These are phyloP conservation scores for Thalassiosira delicatula DNA, from an alignment of 352 stramenopile species.

Conservation along the genomic window DNA sequence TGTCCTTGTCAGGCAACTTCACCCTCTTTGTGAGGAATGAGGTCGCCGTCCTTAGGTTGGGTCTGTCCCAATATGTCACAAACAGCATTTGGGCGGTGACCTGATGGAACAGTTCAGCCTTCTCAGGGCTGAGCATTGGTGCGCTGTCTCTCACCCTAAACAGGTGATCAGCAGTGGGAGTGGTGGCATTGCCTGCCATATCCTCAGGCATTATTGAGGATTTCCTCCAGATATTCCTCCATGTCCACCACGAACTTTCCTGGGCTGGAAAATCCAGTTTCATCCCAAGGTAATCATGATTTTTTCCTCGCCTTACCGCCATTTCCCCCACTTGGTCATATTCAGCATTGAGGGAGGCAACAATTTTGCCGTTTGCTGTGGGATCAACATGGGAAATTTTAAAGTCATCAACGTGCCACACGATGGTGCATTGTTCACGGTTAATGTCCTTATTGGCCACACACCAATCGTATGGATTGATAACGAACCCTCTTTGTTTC, in stretches of 20 bases:
- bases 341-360: background rate
- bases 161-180: background rate
- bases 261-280: background rate
- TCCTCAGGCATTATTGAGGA: background rate
- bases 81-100: background rate
- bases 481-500: background rate
- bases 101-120: background rate
- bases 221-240: background rate
- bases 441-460: background rate
- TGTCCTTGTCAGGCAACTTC: background rate
- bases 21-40: background rate
- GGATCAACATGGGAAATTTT: conserved; percentile 21
- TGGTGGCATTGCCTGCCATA: background rate
- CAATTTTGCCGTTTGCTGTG: background rate
- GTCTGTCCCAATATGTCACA: background rate
- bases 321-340: background rate
- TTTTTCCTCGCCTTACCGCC: background rate
- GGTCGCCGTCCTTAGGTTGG: background rate
- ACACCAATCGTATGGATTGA: background rate
- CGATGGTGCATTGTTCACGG: conserved; percentile 4
- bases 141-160: background rate
- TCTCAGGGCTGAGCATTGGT: background rate
- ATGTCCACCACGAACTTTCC: background rate
- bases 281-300: background rate
- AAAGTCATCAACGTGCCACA: background rate